phyloP scores from a whole-genome alignment of 768 basidiomycete species.

The Fomitopsis serialis region DNA sequence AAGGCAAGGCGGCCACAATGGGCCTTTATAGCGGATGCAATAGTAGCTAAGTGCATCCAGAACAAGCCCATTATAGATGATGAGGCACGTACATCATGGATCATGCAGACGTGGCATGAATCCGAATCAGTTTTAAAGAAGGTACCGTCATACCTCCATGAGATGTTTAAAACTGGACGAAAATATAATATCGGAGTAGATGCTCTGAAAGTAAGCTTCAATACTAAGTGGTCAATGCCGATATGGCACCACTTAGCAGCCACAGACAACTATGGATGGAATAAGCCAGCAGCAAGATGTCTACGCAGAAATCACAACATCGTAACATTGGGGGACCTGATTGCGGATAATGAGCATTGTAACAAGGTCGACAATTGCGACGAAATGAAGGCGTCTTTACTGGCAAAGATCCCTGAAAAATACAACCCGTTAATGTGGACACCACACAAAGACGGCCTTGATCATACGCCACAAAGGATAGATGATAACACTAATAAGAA shows the following conservation, averaged over 20 bases:
- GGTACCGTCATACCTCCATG: not conserved
- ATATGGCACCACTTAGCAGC: constrained; percentile 5
- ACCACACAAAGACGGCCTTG: not conserved
- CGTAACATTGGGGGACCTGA: not conserved
- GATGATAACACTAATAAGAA: too few relatives aligned
- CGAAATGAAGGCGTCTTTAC: not conserved
- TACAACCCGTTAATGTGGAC: not conserved
- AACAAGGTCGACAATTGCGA: not conserved
- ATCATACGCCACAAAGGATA: not conserved
- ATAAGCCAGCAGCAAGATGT: not conserved
- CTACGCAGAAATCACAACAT: not conserved
- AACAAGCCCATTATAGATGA: not conserved
- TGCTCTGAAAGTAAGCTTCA: not conserved
- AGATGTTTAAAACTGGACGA: not conserved
- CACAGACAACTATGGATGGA: not conserved
- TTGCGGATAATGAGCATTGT: not conserved
- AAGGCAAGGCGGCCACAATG: not conserved
- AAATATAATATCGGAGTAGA: not conserved
- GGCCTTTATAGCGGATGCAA: constrained; percentile 7
- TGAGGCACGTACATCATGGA: not conserved
- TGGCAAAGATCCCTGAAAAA: not conserved
- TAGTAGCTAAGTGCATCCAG: not conserved
- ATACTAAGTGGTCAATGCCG: not conserved
- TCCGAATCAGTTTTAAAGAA: not conserved
- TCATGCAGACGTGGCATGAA: constrained; percentile 1